Evolutionary conservation across 352 stramenopile genomes (phyloP).

Genomic region (Pythium angustatum): DNA sequence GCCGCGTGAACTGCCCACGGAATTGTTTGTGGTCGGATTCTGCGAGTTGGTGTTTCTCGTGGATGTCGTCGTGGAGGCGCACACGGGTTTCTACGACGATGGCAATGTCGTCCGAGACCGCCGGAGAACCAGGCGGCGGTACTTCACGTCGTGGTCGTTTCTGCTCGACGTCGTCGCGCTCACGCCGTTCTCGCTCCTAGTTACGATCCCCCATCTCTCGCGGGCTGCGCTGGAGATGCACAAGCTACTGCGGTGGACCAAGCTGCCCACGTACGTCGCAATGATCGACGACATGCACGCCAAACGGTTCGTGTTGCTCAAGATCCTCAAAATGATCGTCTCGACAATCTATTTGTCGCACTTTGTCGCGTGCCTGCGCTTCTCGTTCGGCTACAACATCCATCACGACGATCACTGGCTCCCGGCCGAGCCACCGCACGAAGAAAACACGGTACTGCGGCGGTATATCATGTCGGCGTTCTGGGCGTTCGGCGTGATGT

Average conservation of each 20-base stretch:
- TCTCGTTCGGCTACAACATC: conserved; percentile 56
- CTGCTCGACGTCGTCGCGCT: conserved; percentile 51
- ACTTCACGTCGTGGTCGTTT: conserved; percentile 53
- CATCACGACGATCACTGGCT: conserved; percentile 57
- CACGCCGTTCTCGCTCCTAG: conserved; percentile 37
- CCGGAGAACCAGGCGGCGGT: conserved; percentile 39
- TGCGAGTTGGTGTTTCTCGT: conserved; percentile 54
- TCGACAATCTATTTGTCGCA: conserved; percentile 57
- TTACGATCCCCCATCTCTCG: conserved; percentile 16
- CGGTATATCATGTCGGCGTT: conserved; percentile 59
- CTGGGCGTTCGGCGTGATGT: conserved; percentile 68
- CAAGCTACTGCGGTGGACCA: conserved; percentile 48
- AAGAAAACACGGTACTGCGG: conserved; percentile 31
- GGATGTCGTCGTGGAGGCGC: conserved; percentile 57
- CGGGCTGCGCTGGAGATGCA: conserved; percentile 31
- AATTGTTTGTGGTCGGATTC: conserved; percentile 30
- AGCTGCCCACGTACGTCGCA: conserved; percentile 45
- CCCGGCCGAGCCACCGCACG: conserved; percentile 24
- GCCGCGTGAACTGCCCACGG: conserved; percentile 8
- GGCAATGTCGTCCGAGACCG: conserved; percentile 59
- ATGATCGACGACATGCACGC: conserved; percentile 66
- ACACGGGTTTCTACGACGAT: conserved; percentile 61
- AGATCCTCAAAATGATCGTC: conserved; percentile 42
- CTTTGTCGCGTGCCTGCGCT: conserved; percentile 56
- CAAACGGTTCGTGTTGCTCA: conserved; percentile 54